A percentile compares a stretch with the other conserved stretches of the same genome.
Conservation (phyloP, 2,329 filamentous ascomycete species). For the Cladosporium colombiae region DNA sequence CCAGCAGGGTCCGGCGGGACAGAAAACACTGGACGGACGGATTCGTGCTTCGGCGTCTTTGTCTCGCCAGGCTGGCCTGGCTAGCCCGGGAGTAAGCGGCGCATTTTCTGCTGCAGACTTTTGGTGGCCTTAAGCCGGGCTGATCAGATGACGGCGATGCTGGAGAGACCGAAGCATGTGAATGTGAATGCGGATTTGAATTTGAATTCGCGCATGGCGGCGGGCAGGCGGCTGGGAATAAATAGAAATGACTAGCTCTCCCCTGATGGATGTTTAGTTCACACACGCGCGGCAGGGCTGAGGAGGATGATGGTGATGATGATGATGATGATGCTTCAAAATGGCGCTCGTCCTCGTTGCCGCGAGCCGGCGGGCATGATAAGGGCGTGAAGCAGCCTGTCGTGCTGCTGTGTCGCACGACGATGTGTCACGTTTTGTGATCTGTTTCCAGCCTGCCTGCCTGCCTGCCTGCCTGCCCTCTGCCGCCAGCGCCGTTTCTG, state of each 20-base stretch:
- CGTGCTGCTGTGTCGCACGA: not conserved
- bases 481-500: not conserved
- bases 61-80: not conserved
- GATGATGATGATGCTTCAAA: not conserved
- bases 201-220: not conserved
- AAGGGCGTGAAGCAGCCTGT: not conserved
- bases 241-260: not conserved
- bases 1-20: not conserved
- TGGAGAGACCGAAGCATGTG: not conserved
- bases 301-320: not conserved
- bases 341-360: not conserved
- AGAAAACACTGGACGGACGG: not conserved
- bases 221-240: not conserved
- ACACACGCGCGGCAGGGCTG: not conserved
- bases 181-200: not conserved
- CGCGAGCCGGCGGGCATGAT: not conserved
- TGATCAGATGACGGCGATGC: not conserved
- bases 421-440: not conserved
- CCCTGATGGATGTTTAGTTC: not conserved
- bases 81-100: not conserved
- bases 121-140: slow-evolving; percentile 10
- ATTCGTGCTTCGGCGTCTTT: not conserved
- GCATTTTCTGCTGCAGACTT: slow-evolving; percentile 12
- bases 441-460: not conserved
- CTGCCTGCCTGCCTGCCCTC: not conserved